A percentile compares a stretch with the other conserved stretches of the same genome.
Conservation (phyloP, 345 rosid genomes). For the Cardamine occulta region DNA sequence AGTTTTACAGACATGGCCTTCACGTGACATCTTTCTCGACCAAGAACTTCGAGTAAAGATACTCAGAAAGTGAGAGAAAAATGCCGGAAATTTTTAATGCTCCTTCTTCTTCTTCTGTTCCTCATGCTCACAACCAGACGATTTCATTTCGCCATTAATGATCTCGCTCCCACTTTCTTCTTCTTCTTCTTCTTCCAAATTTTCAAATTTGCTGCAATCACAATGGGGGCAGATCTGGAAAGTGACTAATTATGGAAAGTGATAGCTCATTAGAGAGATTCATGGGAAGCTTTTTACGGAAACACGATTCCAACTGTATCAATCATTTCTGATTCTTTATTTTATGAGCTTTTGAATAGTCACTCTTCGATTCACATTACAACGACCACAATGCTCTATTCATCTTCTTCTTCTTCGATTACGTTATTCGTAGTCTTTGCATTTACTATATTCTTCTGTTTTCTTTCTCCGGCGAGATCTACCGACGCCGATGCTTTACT, state of each 20-base stretch:
- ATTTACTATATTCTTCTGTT: slow-evolving; percentile 36
- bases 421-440: slow-evolving; percentile 21
- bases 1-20: slow-evolving; percentile 47
- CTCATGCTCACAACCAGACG: slow-evolving; percentile 27
- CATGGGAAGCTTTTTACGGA: slow-evolving; percentile 31
- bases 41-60: slow-evolving; percentile 53
- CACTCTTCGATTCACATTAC: slow-evolving; percentile 12
- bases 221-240: slow-evolving; percentile 41
- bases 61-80: slow-evolving; percentile 39
- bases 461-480: slow-evolving; percentile 59
- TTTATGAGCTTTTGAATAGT: slow-evolving; percentile 20
- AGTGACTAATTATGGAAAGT: slow-evolving; percentile 34
- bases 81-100: slow-evolving; percentile 2
- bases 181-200: background rate
- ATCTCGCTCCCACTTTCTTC: slow-evolving; percentile 4
- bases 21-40: slow-evolving; percentile 60
- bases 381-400: slow-evolving; percentile 46
- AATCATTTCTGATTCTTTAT: slow-evolving; percentile 17
- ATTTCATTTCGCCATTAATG: slow-evolving; percentile 13
- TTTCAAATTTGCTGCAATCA: slow-evolving; percentile 5
- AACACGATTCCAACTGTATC: slow-evolving; percentile 25
- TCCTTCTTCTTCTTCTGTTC: background rate
- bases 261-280: slow-evolving; percentile 28
- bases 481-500: slow-evolving; percentile 65
- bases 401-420: slow-evolving; percentile 36